Base-by-base conservation (phyloP, 768 basidiomycete genomes). In the Lentinula raphanica region DNA sequence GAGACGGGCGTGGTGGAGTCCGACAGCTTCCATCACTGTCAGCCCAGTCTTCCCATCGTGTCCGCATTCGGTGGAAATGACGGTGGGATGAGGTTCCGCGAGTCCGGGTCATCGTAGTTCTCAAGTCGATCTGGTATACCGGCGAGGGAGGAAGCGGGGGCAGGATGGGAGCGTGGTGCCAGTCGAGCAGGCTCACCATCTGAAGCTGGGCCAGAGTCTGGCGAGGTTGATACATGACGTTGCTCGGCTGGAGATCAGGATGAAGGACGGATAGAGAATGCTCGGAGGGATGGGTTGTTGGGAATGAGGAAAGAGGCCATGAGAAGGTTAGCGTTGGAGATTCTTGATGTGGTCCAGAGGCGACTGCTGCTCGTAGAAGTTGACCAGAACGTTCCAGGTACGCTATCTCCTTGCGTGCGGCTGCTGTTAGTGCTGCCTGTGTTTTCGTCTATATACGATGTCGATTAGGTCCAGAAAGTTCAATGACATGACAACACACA, bases 111-210 rank as follows among this genome's bases (percentile, higher is more conserved):
- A 64, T 69, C 71, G 63, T 79, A 66, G 71, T 82, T 82, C 71
- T 80, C 78, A 1, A 83, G 50, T 25, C 64, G 66, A 56, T 68
- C 17, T 39, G 80, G 80, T 66, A 78, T 67, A 61, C 75, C 71
- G 35, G 77, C 72, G 59, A 72, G 74, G 71, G n/a, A 83, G 80
- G 70, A 78, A 83, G 61, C 61, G 25, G 66, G 81, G 80, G n/a
- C 32, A 82, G 73, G 71, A 83, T 77, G 3, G 79, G 69, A 61
- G 81, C 59, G 68, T 82, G 79, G 72, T 83, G 80, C 81, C 79
- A 82, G 75, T 81, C 79, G 56, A 80, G 13, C 69, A 81, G 60
- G 71, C 79, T 61, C 58, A 74, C 68, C 65, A 82, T 59, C 36
- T 75, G 49, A 63, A 56, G 68, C 31, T 50, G 49, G 49, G 66